Evolutionary conservation across 768 basidiomycete genomes (phyloP).

Genomic region (Mycena alexandri): DNA sequence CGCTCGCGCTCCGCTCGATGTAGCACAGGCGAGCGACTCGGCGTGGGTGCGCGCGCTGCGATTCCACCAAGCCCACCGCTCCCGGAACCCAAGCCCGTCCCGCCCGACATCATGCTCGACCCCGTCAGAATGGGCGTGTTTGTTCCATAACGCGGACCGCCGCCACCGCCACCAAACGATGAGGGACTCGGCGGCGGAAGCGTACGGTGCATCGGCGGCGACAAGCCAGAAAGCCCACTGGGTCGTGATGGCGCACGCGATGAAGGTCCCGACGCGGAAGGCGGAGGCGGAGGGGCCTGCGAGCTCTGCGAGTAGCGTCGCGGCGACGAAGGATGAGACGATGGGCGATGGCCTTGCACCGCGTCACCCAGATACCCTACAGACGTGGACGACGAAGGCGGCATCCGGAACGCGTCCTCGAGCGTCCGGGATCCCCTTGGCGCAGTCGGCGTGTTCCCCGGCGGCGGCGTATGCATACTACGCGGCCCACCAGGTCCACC

Average conservation of each 20-base stretch:
- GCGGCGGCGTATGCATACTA: constrained; percentile 39
- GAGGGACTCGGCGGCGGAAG: constrained; percentile 42
- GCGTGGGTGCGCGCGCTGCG: constrained; percentile 31
- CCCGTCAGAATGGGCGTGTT: constrained; percentile 32
- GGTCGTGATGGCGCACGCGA: constrained; percentile 42
- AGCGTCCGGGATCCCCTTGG: constrained; percentile 46
- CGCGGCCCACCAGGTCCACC: constrained; percentile 36
- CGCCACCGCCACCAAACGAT: constrained; percentile 39
- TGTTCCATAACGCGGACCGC: constrained; percentile 31
- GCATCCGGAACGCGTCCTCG: constrained; percentile 49
- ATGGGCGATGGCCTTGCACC: constrained; percentile 29
- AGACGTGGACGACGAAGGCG: constrained; percentile 43
- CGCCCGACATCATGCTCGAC: constrained; percentile 24
- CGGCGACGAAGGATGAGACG: constrained; percentile 37
- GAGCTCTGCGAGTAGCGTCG: constrained; percentile 38
- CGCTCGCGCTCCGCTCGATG: constrained; percentile 35
- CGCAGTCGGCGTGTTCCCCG: constrained; percentile 47
- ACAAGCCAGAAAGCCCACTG: constrained; percentile 28
- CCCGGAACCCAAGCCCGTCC: constrained; percentile 32
- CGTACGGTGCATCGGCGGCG: constrained; percentile 38
- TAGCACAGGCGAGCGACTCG: constrained; percentile 35
- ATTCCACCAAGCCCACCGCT: constrained; percentile 21
- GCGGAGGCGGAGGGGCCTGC: constrained; percentile 36
- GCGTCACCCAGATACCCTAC: constrained; percentile 42
- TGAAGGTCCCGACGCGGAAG: constrained; percentile 25